These are phyloP conservation scores for Chaetomiaceae sp. DNA, from an alignment of 2,329 filamentous ascomycete genomes.

Conservation along the genomic window DNA sequence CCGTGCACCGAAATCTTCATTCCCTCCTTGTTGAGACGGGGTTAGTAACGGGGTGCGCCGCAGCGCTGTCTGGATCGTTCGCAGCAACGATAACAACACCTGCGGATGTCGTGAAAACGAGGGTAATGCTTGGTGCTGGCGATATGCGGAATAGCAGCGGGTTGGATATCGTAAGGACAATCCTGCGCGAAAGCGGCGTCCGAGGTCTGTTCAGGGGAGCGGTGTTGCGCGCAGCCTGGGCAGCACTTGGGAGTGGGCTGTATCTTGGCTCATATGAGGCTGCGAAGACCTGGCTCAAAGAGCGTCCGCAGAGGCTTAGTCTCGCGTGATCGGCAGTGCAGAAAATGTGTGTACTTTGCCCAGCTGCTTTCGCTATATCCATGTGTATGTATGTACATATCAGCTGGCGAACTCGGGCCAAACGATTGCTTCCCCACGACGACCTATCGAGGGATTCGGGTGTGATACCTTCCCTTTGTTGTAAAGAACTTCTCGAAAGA, in stretches of 20 bases:
- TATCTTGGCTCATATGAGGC: slow-evolving; percentile 86
- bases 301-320: slow-evolving; percentile 19
- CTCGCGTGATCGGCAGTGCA: too few relatives aligned
- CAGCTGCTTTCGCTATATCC: too few relatives aligned
- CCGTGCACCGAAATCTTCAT: slow-evolving; percentile 11
- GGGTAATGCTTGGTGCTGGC: slow-evolving; percentile 71
- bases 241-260: slow-evolving; percentile 73
- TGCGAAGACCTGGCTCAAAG: slow-evolving; percentile 59
- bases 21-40: slow-evolving; percentile 62
- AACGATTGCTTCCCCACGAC: too few relatives aligned
- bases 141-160: slow-evolving; percentile 35
- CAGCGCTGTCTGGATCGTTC: slow-evolving; percentile 66
- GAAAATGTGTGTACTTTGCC: too few relatives aligned
- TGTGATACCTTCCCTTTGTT: too few relatives aligned
- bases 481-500: too few relatives aligned
- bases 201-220: slow-evolving; percentile 75
- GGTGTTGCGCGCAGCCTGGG: slow-evolving; percentile 70
- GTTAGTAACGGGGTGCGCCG: slow-evolving; percentile 66
- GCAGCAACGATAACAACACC: slow-evolving; percentile 82
- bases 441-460: too few relatives aligned
- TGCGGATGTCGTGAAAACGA: slow-evolving; percentile 83
- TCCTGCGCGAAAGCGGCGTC: slow-evolving; percentile 63
- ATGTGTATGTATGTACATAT: too few relatives aligned
- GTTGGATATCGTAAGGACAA: slow-evolving; percentile 57
- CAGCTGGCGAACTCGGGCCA: too few relatives aligned